Conservation (phyloP, 2,329 filamentous ascomycete genomes). For the Phialophora expanda region DNA sequence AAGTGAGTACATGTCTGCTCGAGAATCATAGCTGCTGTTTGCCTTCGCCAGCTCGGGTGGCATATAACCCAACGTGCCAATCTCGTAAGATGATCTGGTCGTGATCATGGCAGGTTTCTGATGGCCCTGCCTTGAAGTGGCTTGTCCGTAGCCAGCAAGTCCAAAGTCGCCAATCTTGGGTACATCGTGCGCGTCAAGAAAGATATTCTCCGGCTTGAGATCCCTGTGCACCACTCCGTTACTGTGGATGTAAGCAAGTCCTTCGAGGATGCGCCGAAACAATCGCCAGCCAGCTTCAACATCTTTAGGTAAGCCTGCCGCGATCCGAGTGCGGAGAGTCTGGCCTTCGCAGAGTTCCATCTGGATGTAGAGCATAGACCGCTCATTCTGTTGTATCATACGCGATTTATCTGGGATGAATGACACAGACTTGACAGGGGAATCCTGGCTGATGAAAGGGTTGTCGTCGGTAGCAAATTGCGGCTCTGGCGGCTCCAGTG, state of each 20-base stretch:
- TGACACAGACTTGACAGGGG: conserved; percentile 19
- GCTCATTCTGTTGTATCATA: conserved; percentile 19
- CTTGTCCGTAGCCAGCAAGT: conserved; percentile 83
- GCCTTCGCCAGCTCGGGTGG: conserved; percentile 78
- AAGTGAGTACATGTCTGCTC: conserved; percentile 98
- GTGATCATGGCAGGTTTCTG: conserved; percentile 28
- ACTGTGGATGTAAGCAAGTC: conserved; percentile 84
- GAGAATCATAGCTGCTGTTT: conserved; percentile 76
- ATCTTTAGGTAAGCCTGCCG: conserved; percentile 72
- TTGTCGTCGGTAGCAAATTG: conserved; percentile 8
- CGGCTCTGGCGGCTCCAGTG: not conserved
- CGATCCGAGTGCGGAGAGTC: conserved; percentile 85
- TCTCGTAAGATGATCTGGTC: conserved; percentile 47
- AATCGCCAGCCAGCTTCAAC: conserved; percentile 84
- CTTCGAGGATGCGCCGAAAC: conserved; percentile 89
- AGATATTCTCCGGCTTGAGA: conserved; percentile 95
- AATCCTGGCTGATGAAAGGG: conserved; percentile 26
- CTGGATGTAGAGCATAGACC: conserved; percentile 87
- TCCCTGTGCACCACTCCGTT: conserved; percentile 94
- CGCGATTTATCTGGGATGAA: conserved; percentile 21
- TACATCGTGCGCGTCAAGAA: conserved; percentile 87
- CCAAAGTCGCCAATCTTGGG: conserved; percentile 98
- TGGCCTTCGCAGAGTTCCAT: conserved; percentile 99
- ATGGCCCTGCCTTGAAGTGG: conserved; percentile 22
- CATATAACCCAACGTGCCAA: conserved; percentile 85